Evolutionary conservation across 1,139 yeast genomes (phyloP).

Genomic region (Zygosaccharomyces sapae): DNA sequence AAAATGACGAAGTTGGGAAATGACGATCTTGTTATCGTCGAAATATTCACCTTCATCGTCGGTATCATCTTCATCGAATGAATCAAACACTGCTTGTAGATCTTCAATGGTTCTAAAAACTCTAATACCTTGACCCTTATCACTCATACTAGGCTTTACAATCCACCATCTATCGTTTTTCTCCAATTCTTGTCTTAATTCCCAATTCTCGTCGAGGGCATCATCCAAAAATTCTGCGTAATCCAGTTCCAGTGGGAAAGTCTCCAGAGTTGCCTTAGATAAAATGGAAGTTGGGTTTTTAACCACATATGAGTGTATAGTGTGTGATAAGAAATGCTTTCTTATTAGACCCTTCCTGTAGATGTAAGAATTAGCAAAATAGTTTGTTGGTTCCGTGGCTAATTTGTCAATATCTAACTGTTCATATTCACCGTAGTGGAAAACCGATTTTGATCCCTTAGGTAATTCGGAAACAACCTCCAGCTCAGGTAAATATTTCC

Average conservation of each 20-base stretch:
- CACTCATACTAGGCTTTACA: conserved; percentile 94
- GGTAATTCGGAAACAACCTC: conserved; percentile 19
- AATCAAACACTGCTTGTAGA: conserved; percentile 75
- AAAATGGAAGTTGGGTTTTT: conserved; percentile 71
- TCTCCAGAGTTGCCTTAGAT: conserved; percentile 60
- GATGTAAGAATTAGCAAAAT: conserved; percentile 74
- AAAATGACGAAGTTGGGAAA: conserved; percentile 86
- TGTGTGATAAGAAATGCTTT: conserved; percentile 80
- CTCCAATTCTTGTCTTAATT: conserved; percentile 72
- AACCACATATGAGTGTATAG: conserved; percentile 65
- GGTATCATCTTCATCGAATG: conserved; percentile 67
- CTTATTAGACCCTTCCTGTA: conserved; percentile 85
- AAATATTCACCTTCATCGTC: conserved; percentile 52
- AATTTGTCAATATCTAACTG: conserved; percentile 67
- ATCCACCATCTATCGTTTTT: conserved; percentile 71
- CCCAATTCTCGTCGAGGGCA: conserved; percentile 86
- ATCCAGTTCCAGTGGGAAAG: conserved; percentile 82
- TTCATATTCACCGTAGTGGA: conserved; percentile 90
- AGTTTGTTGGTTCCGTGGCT: conserved; percentile 41
- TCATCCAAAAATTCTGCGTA: conserved; percentile 96
- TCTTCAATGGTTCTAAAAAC: conserved; percentile 74
- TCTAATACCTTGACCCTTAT: conserved; percentile 92
- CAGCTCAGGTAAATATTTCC: conserved; percentile 32
- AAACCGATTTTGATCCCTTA: conserved; percentile 36
- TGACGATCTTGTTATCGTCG: conserved; percentile 52